Base-by-base conservation (phyloP, 805 yeast species). In the Priceomyces castillae region DNA sequence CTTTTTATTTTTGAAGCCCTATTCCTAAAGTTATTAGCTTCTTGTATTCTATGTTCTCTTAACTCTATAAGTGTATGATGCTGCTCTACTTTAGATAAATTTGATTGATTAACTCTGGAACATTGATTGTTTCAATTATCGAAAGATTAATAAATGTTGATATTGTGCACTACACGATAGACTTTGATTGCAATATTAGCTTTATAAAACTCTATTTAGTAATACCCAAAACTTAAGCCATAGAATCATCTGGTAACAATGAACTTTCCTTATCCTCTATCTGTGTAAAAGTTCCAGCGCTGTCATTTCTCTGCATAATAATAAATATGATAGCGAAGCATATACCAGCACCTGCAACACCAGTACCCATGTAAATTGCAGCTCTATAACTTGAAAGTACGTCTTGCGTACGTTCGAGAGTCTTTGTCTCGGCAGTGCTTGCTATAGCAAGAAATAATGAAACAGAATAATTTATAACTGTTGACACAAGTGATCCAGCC, bases 401-500 rank as follows among this genome's bases (percentile, higher is more conserved):
- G 28, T 51, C 44, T 30, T 38, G 7, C 31, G 46, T 23, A 7
- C 44, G 39, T 7, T 46, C 22, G 12, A 42, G 39, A 4, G 57
- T 52, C 34, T 62, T 64, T 1, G 48, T 37, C 50, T 84, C 86
- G 2, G 82, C 84, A 2, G 84, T 78, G n/a, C 82, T 81, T 2
- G 86, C 84, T 34, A 86, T 66, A 7, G 90, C 92, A 25, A 86
- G 64, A 30, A 82, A 80, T n/a, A 85, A 58, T 0, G 90, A 80
- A 56, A 78, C 82, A 0, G 90, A 80, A 57, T 86, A 86, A 58
- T 82, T 86, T 10, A 82, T 79, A 51, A 82, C 79, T 0, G 94
- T 84, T 16, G 82, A 73, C 3, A 84, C 82, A 39, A 86, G 64
- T 0, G 89, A 82, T 0, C 89, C 90, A 0, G 90, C 90, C 74